Conservation (phyloP, 106 monocot species). For the Narthecium ossifragum region DNA sequence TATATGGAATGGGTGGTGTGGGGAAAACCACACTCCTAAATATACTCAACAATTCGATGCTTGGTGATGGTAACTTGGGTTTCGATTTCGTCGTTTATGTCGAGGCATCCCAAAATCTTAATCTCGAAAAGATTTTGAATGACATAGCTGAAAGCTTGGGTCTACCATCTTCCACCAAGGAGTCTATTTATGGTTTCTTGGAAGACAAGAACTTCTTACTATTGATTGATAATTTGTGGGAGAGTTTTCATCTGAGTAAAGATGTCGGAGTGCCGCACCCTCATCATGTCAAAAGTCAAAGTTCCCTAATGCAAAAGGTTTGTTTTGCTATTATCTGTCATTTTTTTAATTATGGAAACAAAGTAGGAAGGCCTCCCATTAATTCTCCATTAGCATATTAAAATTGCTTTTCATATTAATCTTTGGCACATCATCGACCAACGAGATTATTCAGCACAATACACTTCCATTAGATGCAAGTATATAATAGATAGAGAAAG, state of each 20-base stretch:
- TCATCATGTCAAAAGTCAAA: too few species aligned
- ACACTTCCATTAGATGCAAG: too few species aligned
- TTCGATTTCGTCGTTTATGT: slow-evolving; percentile 14
- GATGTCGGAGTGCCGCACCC: slow-evolving; percentile 9
- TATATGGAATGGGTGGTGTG: slow-evolving; percentile 21
- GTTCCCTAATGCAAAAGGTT: too few species aligned
- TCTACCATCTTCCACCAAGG: neutral
- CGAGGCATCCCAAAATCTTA: neutral
- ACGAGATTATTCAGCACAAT: too few species aligned
- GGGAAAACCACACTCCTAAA: slow-evolving; percentile 19
- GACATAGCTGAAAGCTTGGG: neutral
- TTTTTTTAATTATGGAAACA: too few species aligned
- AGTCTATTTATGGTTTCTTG: slow-evolving; percentile 4
- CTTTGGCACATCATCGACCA: too few species aligned
- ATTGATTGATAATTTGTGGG: slow-evolving; percentile 28
- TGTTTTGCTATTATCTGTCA: too few species aligned
- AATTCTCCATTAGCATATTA: too few species aligned
- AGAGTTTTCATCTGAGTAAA: slow-evolving; percentile 3
- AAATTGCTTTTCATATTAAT: too few species aligned
- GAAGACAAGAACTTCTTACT: slow-evolving; percentile 11
- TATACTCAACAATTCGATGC: slow-evolving; percentile 12
- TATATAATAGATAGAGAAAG: neutral
- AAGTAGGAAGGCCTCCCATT: too few species aligned
- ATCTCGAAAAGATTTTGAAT: slow-evolving; percentile 5
- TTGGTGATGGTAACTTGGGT: too few species aligned